Base-by-base conservation (phyloP, 257 asterid species). In the Plantago ovata region DNA sequence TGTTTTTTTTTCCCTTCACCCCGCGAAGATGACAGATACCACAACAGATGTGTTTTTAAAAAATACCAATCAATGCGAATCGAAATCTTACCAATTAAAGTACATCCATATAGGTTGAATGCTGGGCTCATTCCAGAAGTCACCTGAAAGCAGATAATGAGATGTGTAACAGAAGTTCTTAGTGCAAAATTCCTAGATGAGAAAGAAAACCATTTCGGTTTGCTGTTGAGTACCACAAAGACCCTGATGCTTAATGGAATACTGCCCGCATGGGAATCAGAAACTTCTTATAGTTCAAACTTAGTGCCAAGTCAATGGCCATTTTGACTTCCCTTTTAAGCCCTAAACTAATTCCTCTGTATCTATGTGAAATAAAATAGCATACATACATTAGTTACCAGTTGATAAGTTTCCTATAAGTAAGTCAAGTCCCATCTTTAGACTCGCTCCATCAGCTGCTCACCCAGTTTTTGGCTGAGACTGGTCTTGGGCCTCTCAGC, bases 111-210 rank as follows among this genome's bases (percentile, higher is more conserved):
- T 53, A 63, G 86, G 76, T 89, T 89, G 75, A 89, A 86, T 56
- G 79, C 69, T 57, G 95, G 97, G 77, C 77, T 86, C 95, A 86
- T 89, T 81, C 97, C 97, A 44, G 97, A 89, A 66, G 95, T 81
- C 58, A 89, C 97, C 97, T 84, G 53, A 53, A 56, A 69, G 60
- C 38, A 67, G 23, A 73, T 49, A 62, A 46, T 13, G 18, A 38
- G 32, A 53, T 46, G 51, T 13, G 38, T 53, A 49, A 66, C 24
- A 60, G 18, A 54, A 39, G 22, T 8, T 22, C 38, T 33, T 45
- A 12, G 19, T 41, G 51, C 53, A 43, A 54, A 59, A 57, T 40
- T 58, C 57, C 38, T 64, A 57, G 20, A 51, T 21, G 22, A 56
- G 36, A 49, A 49, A 62, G 44, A 44, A 28, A 40, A n/a, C 19